These are phyloP conservation scores for Aspergillus sergii DNA, from an alignment of 2,329 filamentous ascomycete species.

Conservation along the genomic window DNA sequence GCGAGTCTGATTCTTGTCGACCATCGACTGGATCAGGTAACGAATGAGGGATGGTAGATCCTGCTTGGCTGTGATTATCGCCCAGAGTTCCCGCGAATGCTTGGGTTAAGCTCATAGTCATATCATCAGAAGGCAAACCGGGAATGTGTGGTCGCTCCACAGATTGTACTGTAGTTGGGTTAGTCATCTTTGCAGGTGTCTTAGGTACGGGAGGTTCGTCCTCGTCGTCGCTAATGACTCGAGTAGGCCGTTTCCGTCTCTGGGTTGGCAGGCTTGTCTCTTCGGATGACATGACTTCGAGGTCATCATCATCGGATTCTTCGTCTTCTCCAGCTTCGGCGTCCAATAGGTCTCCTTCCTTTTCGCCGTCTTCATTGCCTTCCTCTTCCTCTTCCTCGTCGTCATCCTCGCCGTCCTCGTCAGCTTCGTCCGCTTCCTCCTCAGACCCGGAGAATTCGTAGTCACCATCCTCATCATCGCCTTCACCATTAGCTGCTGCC, in stretches of 20 bases:
- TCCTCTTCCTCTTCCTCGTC: conserved; percentile 28
- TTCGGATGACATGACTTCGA: conserved; percentile 39
- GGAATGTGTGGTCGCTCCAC: conserved; percentile 63
- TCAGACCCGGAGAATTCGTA: conserved; percentile 52
- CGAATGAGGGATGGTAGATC: conserved; percentile 50
- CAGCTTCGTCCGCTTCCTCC: conserved; percentile 43
- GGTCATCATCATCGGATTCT: conserved; percentile 37
- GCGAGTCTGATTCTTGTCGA: conserved; percentile 65
- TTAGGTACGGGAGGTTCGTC: conserved; percentile 46
- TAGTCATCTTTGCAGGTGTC: conserved; percentile 36
- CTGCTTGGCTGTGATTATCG: conserved; percentile 53
- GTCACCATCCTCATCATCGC: conserved; percentile 41
- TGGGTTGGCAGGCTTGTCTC: conserved; percentile 50
- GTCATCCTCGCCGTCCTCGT: conserved; percentile 35
- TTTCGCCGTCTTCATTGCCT: conserved; percentile 23
- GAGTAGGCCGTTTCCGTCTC: conserved; percentile 55
- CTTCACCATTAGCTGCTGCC: conserved; percentile 67
- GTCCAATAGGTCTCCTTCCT: conserved; percentile 27
- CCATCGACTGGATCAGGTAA: conserved; percentile 59
- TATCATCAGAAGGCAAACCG: conserved; percentile 57
- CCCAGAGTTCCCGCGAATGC: conserved; percentile 91
- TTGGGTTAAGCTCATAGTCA: conserved; percentile 74
- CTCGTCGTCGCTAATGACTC: conserved; percentile 69
- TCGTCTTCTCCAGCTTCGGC: conserved; percentile 47
- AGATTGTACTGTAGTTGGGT: conserved; percentile 28